Evolutionary conservation across 257 asterid genomes (phyloP), one percentile per base, ranked within the genome.

Genomic region (Scutellaria galericulata): DNA sequence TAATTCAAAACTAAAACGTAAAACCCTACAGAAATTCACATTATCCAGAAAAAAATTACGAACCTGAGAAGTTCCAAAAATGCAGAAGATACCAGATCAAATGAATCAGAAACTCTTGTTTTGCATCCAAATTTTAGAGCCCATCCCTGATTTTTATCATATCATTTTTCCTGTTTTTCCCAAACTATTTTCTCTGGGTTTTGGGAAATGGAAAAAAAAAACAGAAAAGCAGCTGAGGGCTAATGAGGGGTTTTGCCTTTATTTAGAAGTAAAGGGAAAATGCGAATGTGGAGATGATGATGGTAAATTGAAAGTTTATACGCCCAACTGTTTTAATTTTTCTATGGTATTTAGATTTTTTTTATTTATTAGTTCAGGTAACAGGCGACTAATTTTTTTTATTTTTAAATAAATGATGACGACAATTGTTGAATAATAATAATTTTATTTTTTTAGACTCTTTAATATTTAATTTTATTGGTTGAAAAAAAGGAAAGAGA

Each of bases 221-320:
- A 63, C 35, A 57, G 27, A 77, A 74, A 73, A 63, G 69, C 68
- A 78, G 80, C 72, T 69, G 61, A 66, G 79, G 62, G 35, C 18
- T 41, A 70, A 37, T 46, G 64, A 70, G 77, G 69, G 73, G 64
- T 8, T 48, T 70, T 66, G 75, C 66, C 76, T 73, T 80, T 45
- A 47, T 77, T 74, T 66, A 66, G 77, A 81, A 84, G 82, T 57
- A 79, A 81, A 77, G 82, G 44, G 6, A 24, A 63, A 74, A 37
- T 71, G 76, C 15, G 71, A 76, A 51, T 56, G 75, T 50, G 77
- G 44, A 71, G 75, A 66, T 27, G 76, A 70, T 72, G 78, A 56
- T 80, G 59, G 78, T 66, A 76, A 18, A 68, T 77, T 10, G 77
- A 70, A 72, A 66, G 75, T 12, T 51, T 48, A 45, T 3, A 50